phyloP scores from a whole-genome alignment of 768 basidiomycete genomes.

The Tricholoma furcatifolium region DNA sequence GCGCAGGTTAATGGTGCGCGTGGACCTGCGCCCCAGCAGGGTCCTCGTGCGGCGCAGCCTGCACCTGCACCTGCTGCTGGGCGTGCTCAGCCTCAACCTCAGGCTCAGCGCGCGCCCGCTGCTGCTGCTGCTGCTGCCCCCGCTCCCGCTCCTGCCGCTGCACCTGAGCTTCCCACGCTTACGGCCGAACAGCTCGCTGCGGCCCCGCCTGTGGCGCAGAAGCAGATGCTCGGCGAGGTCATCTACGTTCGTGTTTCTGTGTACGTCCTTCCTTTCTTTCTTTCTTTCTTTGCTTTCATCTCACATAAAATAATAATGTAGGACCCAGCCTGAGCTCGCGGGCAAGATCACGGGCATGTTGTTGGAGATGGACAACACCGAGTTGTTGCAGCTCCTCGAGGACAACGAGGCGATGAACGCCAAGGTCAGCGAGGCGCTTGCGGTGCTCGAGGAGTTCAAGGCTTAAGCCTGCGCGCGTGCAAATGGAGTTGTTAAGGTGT shows the following conservation, averaged over 20 bases:
- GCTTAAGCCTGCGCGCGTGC: neutral
- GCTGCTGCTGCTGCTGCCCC: slow-evolving; percentile 39
- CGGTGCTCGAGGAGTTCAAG: slow-evolving; percentile 81
- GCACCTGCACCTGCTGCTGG: slow-evolving; percentile 4
- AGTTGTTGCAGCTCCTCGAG: slow-evolving; percentile 88
- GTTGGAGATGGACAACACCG: slow-evolving; percentile 97
- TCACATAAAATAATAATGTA: slow-evolving; percentile 23
- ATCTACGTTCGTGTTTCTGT: slow-evolving; percentile 86
- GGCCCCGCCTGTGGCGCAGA: slow-evolving; percentile 84
- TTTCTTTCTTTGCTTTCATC: slow-evolving; percentile 3
- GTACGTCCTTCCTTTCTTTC: slow-evolving; percentile 45
- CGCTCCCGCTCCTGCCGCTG: slow-evolving; percentile 40
- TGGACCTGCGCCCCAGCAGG: slow-evolving; percentile 25
- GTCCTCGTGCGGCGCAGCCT: slow-evolving; percentile 2
- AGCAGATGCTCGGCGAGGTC: slow-evolving; percentile 97
- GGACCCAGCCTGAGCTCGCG: slow-evolving; percentile 88
- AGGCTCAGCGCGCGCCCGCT: slow-evolving; percentile 43
- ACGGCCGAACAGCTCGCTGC: slow-evolving; percentile 51
- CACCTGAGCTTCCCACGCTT: slow-evolving; percentile 39
- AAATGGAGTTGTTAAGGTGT: too few species aligned
- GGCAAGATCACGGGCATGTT: slow-evolving; percentile 99
- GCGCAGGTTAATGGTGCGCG: slow-evolving; percentile 26
- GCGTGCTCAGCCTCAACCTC: slow-evolving; percentile 13
- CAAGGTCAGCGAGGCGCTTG: slow-evolving; percentile 91
- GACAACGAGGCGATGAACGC: slow-evolving; percentile 77